Percentiles rank a stretch among this genome's conserved stretches.
Conservation (phyloP, 2,329 filamentous ascomycete species). For the Dothistroma pini region DNA sequence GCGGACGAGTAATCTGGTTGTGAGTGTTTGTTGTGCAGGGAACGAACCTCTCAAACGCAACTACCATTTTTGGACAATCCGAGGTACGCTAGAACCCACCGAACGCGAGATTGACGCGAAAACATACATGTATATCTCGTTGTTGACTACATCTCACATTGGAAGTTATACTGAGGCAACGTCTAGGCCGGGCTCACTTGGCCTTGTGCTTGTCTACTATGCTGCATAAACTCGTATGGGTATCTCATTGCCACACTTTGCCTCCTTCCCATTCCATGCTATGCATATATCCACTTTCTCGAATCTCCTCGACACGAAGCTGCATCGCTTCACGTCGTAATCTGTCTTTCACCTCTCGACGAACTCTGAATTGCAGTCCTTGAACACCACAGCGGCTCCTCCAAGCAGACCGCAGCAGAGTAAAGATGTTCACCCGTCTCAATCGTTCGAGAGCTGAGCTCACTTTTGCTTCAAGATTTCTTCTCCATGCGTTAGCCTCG, state of each 20-base stretch:
- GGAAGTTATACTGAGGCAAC: neutral
- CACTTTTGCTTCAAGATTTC: conserved; percentile 27
- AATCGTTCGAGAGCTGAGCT: neutral
- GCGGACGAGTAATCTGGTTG: too few relatives aligned
- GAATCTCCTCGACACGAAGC: neutral
- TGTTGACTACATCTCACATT: too few relatives aligned
- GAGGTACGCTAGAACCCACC: neutral
- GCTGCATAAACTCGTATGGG: conserved; percentile 7
- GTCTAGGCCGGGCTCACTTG: neutral
- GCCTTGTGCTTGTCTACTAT: neutral
- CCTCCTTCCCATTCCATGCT: neutral
- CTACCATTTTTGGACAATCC: neutral
- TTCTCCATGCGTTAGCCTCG: conserved; percentile 21
- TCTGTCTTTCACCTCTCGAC: too few relatives aligned
- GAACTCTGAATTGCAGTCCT: neutral
- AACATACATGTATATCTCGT: neutral
- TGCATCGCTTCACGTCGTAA: neutral
- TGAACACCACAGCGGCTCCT: neutral
- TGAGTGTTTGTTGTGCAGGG: too few relatives aligned
- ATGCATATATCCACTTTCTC: neutral
- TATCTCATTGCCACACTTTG: conserved; percentile 6
- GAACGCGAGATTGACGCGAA: neutral
- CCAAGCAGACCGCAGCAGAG: neutral
- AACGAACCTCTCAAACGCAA: neutral
- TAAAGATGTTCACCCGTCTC: neutral